Percentiles rank a stretch among this genome's conserved stretches.
These are phyloP conservation scores for Cladosporium sphaerospermum DNA, from an alignment of 2,329 filamentous ascomycete species.

Conservation along the genomic window DNA sequence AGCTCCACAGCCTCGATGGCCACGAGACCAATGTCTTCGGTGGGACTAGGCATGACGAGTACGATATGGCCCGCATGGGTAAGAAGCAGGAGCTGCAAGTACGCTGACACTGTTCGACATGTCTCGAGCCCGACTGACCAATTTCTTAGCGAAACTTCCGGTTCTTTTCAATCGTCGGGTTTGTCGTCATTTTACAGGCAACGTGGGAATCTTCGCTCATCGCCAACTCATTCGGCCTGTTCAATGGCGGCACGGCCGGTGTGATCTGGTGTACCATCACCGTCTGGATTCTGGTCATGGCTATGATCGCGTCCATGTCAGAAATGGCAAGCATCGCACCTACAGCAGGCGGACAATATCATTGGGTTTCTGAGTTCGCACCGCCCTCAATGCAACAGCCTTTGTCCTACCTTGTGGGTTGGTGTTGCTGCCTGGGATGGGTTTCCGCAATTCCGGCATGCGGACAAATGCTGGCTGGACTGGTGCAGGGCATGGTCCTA, in stretches of 20 bases:
- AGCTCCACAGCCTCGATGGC: no score
- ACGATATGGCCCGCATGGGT: neutral
- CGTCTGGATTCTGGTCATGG: neutral
- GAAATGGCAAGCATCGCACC: slow-evolving; percentile 1
- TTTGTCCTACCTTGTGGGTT: slow-evolving; percentile 42
- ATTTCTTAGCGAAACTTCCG: slow-evolving; percentile 22
- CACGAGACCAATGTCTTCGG: no score
- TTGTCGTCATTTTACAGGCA: slow-evolving; percentile 22
- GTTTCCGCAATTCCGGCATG: slow-evolving; percentile 24
- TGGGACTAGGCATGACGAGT: no score
- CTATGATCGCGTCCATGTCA: neutral
- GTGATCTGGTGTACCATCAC: neutral
- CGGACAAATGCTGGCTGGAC: slow-evolving; percentile 13
- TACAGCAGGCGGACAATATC: slow-evolving; percentile 25
- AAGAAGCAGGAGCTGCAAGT: neutral
- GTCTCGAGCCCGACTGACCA: neutral
- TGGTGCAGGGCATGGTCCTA: neutral
- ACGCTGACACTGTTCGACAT: neutral
- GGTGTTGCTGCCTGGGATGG: slow-evolving; percentile 28
- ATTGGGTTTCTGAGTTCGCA: slow-evolving; percentile 40
- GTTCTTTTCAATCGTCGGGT: slow-evolving; percentile 26
- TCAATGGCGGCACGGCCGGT: slow-evolving; percentile 12
- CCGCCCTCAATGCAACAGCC: slow-evolving; percentile 35
- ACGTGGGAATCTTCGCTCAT: slow-evolving; percentile 22
- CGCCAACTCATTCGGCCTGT: slow-evolving; percentile 3